Base-by-base conservation (phyloP, 2,329 filamentous ascomycete species). In the Talaromyces sp. region DNA sequence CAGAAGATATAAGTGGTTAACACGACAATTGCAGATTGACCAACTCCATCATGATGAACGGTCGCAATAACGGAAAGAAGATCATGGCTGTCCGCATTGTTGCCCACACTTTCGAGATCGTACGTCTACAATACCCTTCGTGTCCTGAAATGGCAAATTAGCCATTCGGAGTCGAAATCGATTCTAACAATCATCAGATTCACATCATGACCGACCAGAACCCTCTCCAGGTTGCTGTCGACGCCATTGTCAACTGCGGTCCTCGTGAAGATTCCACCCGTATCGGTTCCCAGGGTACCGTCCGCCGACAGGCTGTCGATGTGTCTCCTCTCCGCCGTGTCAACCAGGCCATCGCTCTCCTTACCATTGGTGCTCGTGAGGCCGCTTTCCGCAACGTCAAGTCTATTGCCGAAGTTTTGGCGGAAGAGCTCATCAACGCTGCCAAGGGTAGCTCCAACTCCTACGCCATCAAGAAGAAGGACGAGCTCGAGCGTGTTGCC, bases 181-280 rank as follows among this genome's bases (percentile, higher is more conserved):
- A 52, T 62, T 64, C 71, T 70, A 69, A 70, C 61, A 68, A 68
- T 43, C 43, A 62, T 65, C 81, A 97, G 94, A 93, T 99, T 85
- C 93, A 98, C 91, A 93, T 99, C 86, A 98, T 98, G 93, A 98
- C 96, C 88, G 95, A 99, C 88, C 95, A 98, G 88, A 99, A 99
- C 91, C 95, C 95, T 81, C 96, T 99, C 87, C 95, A 99, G 88
- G 90, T 99, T 80, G 93, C 94, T 80, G 95, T 99, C 79, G 95
- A 99, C 80, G 95, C 95, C 83, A 97, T 99, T 75, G 95, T 98
- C 89, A 99, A 99, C 92, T 99, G 95, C 87, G 95, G 95, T 82
- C 95, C 95, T 84, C 94, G 95, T 82, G 95, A 99, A 94, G 95
- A 99, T 88, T 93, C 89, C 83, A 99, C 95, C 85, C 92, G 95